These are phyloP conservation scores for Euphrasia arctica DNA, from an alignment of 305 asterid species.

Conservation along the genomic window DNA sequence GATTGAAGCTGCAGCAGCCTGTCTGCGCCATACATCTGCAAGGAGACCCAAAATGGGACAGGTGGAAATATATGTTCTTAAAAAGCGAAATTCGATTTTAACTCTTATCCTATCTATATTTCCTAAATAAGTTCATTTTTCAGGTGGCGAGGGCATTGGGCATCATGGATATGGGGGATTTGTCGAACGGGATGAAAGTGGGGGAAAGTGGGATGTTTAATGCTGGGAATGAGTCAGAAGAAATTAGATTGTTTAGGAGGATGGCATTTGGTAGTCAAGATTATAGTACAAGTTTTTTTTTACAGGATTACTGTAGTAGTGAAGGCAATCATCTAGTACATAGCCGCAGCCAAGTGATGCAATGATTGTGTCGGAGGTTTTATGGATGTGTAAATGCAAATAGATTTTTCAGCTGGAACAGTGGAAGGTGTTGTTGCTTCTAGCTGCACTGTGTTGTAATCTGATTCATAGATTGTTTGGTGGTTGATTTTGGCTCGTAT, in stretches of 20 bases:
- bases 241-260: conserved; percentile 58
- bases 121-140: conserved; percentile 12
- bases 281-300: conserved; percentile 54
- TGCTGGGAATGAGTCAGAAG: conserved; percentile 56
- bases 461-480: conserved; percentile 6
- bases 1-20: conserved; percentile 92
- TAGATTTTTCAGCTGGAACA: conserved; percentile 3
- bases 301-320: conserved; percentile 31
- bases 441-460: conserved; percentile 14
- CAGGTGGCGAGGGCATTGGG: conserved; percentile 86
- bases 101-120: background rate
- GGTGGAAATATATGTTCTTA: conserved; percentile 38
- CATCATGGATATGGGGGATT: conserved; percentile 47
- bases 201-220: conserved; percentile 71
- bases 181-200: conserved; percentile 76
- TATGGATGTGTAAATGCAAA: conserved; percentile 16
- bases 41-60: conserved; percentile 93
- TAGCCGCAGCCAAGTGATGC: conserved; percentile 24
- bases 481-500: too few relatives aligned
- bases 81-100: background rate
- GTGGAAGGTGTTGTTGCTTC: conserved; percentile 28
- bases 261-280: conserved; percentile 78
- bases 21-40: conserved; percentile 69
- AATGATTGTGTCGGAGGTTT: conserved; percentile 5
- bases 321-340: conserved; percentile 30